A percentile compares a stretch with the other conserved stretches of the same genome.
These are phyloP conservation scores for Tetracladium maxilliforme DNA, from an alignment of 2,329 filamentous ascomycete genomes.

Conservation along the genomic window DNA sequence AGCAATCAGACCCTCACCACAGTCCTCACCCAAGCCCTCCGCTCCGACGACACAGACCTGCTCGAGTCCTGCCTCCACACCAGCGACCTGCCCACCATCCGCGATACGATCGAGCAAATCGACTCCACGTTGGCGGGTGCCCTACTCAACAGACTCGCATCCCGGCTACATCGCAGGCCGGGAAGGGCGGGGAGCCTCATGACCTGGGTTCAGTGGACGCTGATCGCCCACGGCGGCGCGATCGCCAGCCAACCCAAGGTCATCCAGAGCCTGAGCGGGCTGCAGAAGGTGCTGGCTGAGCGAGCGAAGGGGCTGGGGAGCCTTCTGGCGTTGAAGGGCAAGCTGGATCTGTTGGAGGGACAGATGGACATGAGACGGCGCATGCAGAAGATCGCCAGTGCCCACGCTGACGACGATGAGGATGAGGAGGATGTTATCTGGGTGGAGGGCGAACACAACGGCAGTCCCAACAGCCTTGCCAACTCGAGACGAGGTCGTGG, in stretches of 20 bases:
- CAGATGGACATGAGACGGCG: constrained; percentile 70
- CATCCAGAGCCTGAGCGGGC: constrained; percentile 58
- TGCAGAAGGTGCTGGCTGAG: constrained; percentile 80
- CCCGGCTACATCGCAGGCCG: constrained; percentile 73
- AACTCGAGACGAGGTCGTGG: constrained; percentile 19
- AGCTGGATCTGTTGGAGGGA: constrained; percentile 83
- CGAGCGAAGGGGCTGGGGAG: constrained; percentile 70
- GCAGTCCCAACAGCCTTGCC: constrained; percentile 27
- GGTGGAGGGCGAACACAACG: constrained; percentile 74
- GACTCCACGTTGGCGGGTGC: constrained; percentile 70
- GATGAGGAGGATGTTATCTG: constrained; percentile 59
- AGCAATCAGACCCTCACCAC: constrained; percentile 74
- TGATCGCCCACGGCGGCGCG: constrained; percentile 83
- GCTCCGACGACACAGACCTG: constrained; percentile 78
- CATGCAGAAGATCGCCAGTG: constrained; percentile 35
- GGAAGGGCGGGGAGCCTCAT: constrained; percentile 83
- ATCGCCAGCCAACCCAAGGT: constrained; percentile 77
- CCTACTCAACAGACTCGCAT: constrained; percentile 72
- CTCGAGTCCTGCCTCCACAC: constrained; percentile 86
- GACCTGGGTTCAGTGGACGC: constrained; percentile 91
- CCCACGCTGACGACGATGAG: constrained; percentile 25
- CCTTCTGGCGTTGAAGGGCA: constrained; percentile 80
- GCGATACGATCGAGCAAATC: constrained; percentile 78
- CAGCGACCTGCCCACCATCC: constrained; percentile 61
- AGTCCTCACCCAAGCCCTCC: constrained; percentile 84